These are phyloP conservation scores for Kuraishia piskuri DNA, from an alignment of 805 yeast genomes.

Conservation along the genomic window DNA sequence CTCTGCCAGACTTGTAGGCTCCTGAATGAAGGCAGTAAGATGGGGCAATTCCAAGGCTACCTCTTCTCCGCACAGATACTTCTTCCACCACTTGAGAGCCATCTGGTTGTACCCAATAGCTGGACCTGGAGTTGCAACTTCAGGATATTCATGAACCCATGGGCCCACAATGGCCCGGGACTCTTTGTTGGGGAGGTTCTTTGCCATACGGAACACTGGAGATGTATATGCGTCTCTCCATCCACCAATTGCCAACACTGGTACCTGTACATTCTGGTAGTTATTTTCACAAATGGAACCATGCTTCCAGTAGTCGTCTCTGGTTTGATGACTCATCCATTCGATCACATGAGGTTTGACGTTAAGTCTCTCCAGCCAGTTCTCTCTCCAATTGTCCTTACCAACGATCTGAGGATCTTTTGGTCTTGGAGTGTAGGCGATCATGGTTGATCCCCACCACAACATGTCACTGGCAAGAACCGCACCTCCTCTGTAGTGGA, in stretches of 20 bases:
- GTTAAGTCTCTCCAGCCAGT: constrained; percentile 31
- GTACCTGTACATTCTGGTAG: constrained; percentile 28
- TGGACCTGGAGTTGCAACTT: constrained; percentile 37
- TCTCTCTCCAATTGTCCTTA: constrained; percentile 25
- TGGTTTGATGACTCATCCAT: constrained; percentile 34
- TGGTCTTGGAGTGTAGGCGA: constrained; percentile 34
- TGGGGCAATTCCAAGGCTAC: constrained; percentile 22
- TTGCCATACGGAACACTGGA: constrained; percentile 34
- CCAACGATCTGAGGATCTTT: constrained; percentile 35
- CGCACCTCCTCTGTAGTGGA: constrained; percentile 41
- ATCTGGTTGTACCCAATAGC: constrained; percentile 34
- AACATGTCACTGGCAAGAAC: constrained; percentile 35
- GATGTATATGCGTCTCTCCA: constrained; percentile 40
- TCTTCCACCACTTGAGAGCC: constrained; percentile 31
- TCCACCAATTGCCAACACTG: constrained; percentile 36
- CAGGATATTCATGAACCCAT: constrained; percentile 42
- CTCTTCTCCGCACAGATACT: constrained; percentile 24
- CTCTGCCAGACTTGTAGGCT: constrained; percentile 28
- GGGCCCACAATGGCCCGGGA: constrained; percentile 32
- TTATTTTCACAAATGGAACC: constrained; percentile 35
- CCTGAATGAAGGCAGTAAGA: constrained; percentile 32
- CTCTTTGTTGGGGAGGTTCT: constrained; percentile 30
- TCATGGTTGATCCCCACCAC: constrained; percentile 44
- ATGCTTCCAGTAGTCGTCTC: constrained; percentile 39
- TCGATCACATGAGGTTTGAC: constrained; percentile 30